Evolutionary conservation across 2,329 filamentous ascomycete genomes (phyloP), one percentile per base, ranked within the genome.

Genomic region (Trichoderma sp.): DNA sequence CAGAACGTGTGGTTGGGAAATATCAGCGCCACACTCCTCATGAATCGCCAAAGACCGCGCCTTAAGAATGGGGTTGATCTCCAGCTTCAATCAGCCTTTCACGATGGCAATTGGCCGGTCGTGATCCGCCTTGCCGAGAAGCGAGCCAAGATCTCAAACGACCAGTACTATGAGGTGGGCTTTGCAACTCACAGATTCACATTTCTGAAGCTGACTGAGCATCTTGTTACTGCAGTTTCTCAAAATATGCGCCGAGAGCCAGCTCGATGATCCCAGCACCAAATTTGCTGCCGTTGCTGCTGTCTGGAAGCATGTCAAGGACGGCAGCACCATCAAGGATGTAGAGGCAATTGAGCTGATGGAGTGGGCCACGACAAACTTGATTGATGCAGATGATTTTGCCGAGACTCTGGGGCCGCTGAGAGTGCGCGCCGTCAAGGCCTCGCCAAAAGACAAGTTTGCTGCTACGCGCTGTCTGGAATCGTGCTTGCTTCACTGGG

Each of bases 151-250:
- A 76, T 79, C 1, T 80, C 80, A 52, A 85, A 86, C 63, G 86
- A 88, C 52, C 79, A 83, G 8, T 89, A 88, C 73, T 88, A 85
- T 72, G 82, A 87, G 78, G 85, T 87, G 73, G 69, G 80, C 65
- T 51, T 43, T 11, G 5, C 24, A n/a, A 32, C 37, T 52, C 13
- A 10, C 10, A 11, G 26, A 14, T 28, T 24, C 46, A 24, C 4
- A 5, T 54, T 10, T 21, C 7, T 5, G 46, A 4, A 5, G 59
- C 51, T 65, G 26, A 64, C 39, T 14, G 18, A 21, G 8, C n/a
- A 37, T 30, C 4, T 21, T 4, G 24, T 84, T 86, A 72, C 68
- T 64, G 13, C n/a, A 85, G 83, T 79, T 81, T 28, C 77, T 86
- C 68, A 85, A 82, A 71, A 75, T 83, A 49, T 84, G 81, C 66